Conservation (phyloP, 1,284 basidiomycete genomes). For the Rhizoctonia solani region DNA sequence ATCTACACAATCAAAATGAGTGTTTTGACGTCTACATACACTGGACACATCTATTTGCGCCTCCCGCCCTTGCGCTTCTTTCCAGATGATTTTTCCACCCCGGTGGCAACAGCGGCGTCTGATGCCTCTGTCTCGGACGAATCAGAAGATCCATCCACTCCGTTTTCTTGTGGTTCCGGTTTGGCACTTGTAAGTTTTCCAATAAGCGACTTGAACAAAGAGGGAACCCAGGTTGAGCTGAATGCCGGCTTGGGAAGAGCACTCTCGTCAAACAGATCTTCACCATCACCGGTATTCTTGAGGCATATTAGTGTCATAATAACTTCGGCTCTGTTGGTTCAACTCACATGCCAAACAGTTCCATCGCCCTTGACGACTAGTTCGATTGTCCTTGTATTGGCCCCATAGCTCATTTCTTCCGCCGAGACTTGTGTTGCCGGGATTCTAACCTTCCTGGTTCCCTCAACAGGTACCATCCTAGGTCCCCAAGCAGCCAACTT, state of each 20-base stretch:
- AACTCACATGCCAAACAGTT: slow-evolving; percentile 69
- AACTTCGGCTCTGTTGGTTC: too few species aligned
- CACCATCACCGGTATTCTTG: slow-evolving; percentile 31
- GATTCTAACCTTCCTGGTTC: slow-evolving; percentile 72
- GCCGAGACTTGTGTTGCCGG: slow-evolving; percentile 66
- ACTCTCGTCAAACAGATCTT: slow-evolving; percentile 35
- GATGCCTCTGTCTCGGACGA: slow-evolving; percentile 18
- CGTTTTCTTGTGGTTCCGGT: neutral
- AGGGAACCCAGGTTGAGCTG: slow-evolving; percentile 36
- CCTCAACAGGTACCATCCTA: slow-evolving; percentile 61
- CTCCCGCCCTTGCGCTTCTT: slow-evolving; percentile 35
- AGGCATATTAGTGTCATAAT: neutral
- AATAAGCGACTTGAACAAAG: slow-evolving; percentile 24
- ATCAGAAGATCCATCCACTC: slow-evolving; percentile 3
- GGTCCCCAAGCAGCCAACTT: slow-evolving; percentile 74
- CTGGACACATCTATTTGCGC: slow-evolving; percentile 10
- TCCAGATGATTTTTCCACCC: slow-evolving; percentile 24
- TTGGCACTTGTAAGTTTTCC: slow-evolving; percentile 19
- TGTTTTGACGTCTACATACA: neutral
- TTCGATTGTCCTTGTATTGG: slow-evolving; percentile 67
- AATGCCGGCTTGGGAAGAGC: slow-evolving; percentile 36
- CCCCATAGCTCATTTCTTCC: slow-evolving; percentile 47
- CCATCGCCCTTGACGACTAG: slow-evolving; percentile 74
- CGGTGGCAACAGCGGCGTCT: slow-evolving; percentile 19
- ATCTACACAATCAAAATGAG: neutral